These are phyloP conservation scores for Metschnikowia peoriensis DNA, from an alignment of 805 yeast genomes.

Conservation along the genomic window DNA sequence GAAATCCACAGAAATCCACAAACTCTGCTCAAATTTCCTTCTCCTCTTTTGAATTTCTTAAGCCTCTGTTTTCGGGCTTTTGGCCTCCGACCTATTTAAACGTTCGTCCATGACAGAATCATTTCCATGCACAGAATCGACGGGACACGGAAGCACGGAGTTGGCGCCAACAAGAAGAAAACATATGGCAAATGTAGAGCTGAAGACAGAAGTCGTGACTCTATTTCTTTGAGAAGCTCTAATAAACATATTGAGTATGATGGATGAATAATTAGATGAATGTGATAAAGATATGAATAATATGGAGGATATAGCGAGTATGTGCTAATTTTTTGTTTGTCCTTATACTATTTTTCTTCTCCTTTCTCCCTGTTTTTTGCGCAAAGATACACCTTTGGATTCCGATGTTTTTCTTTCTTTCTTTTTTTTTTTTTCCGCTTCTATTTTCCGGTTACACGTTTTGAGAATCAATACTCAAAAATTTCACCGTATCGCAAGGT, in stretches of 20 bases:
- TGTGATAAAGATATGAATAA: too few species aligned
- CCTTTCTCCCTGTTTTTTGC: too few species aligned
- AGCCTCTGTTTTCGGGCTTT: background rate
- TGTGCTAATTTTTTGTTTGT: too few species aligned
- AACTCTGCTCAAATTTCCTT: background rate
- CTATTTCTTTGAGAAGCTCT: conserved; percentile 56
- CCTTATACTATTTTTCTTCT: too few species aligned
- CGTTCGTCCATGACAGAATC: conserved; percentile 40
- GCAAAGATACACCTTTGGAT: too few species aligned
- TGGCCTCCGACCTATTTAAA: conserved; percentile 7
- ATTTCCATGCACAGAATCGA: conserved; percentile 40
- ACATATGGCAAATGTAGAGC: conserved; percentile 73
- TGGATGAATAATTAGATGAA: background rate
- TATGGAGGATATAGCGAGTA: too few species aligned
- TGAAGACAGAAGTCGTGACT: conserved; percentile 64
- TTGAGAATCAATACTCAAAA: background rate
- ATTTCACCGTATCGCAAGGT: conserved; percentile 2
- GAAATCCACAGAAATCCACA: too few species aligned
- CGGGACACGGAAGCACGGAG: conserved; percentile 46
- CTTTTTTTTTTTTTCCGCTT: too few species aligned
- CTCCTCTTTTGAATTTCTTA: background rate
- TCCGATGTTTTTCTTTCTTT: background rate
- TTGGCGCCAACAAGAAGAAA: conserved; percentile 55
- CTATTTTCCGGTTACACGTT: too few species aligned
- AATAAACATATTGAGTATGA: conserved; percentile 42